These are phyloP conservation scores for Polychaeton citri DNA, from an alignment of 2,329 filamentous ascomycete species.

Conservation along the genomic window DNA sequence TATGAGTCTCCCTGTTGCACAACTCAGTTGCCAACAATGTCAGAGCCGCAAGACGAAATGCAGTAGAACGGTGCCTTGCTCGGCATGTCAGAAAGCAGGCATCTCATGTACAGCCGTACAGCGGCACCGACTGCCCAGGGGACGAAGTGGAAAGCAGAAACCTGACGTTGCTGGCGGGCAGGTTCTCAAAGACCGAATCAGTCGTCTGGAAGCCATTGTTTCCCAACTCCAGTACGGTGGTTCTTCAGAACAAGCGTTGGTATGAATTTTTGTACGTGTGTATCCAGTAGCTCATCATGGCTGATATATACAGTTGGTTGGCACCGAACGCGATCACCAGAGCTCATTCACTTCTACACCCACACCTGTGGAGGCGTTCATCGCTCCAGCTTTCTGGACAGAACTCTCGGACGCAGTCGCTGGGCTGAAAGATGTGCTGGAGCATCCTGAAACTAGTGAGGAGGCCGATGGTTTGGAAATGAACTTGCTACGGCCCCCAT, in stretches of 20 bases:
- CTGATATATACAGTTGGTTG: not conserved
- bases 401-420: slow-evolving; percentile 1
- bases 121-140: not conserved
- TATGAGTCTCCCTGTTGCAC: too few species aligned
- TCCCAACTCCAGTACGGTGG: not conserved
- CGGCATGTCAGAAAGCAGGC: not conserved
- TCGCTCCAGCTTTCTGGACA: not conserved
- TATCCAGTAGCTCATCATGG: not conserved
- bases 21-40: not conserved
- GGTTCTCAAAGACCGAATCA: not conserved
- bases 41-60: not conserved
- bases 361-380: not conserved
- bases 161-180: not conserved
- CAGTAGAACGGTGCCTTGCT: not conserved
- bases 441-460: slow-evolving; percentile 1
- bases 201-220: not conserved
- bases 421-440: slow-evolving; percentile 4
- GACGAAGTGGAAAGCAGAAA: not conserved
- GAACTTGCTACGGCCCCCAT: not conserved
- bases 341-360: not conserved
- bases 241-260: not conserved
- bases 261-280: not conserved
- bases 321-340: not conserved
- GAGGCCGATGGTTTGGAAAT: not conserved
- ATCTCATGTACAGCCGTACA: not conserved